Evolutionary conservation across 2,329 filamentous ascomycete genomes (phyloP).

Genomic region (Sporothrix humicola): DNA sequence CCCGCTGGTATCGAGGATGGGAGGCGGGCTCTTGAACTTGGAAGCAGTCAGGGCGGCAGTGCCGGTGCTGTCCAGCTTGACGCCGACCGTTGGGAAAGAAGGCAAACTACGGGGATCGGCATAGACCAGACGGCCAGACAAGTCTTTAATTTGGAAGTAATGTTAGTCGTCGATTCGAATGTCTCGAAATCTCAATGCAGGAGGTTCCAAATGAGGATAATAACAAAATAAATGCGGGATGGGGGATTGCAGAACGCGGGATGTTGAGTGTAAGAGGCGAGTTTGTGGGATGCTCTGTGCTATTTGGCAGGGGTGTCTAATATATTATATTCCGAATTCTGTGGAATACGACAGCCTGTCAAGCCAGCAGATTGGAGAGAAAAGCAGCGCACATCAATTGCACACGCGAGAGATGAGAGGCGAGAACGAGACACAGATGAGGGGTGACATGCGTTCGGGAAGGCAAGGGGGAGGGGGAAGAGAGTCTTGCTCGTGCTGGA

Average conservation of each 20-base stretch:
- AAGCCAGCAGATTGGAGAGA: background rate
- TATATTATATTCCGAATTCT: constrained; percentile 4
- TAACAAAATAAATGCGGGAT: background rate
- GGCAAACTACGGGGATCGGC: constrained; percentile 75
- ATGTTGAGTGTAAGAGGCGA: background rate
- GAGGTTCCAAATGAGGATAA: background rate
- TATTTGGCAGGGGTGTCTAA: constrained; percentile 17
- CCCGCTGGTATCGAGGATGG: constrained; percentile 21
- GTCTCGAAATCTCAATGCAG: background rate
- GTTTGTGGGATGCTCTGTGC: background rate
- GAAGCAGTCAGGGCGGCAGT: constrained; percentile 28
- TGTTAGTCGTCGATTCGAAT: constrained; percentile 10
- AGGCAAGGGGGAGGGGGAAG: background rate
- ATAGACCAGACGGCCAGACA: constrained; percentile 64
- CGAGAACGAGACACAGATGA: constrained; percentile 5
- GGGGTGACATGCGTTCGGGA: background rate
- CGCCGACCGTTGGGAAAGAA: constrained; percentile 71
- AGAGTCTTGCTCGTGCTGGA: constrained; percentile 11
- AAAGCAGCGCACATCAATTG: background rate
- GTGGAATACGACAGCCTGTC: background rate
- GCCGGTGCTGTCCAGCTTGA: constrained; percentile 51
- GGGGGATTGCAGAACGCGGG: background rate
- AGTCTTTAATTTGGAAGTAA: constrained; percentile 10
- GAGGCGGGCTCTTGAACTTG: constrained; percentile 30
- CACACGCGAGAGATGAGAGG: background rate